Evolutionary conservation across 2,329 filamentous ascomycete species (phyloP), one percentile per base, ranked within the genome.

Genomic region (Alternaria longipes): DNA sequence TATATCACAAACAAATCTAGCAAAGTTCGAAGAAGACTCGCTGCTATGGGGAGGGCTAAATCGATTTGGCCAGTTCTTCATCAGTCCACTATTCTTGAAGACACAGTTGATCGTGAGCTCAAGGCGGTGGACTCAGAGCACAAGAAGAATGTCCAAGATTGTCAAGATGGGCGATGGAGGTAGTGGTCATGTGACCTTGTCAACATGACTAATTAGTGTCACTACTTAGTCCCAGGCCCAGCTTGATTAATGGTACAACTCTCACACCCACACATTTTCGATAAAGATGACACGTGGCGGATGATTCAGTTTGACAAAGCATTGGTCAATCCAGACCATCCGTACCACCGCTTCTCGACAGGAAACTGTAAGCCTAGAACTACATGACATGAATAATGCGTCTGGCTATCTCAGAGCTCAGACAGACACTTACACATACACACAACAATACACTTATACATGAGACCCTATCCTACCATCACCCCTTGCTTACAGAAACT

Each of bases 121-220:
- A 89, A 87, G 67, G 94, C 94, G 1, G 94, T 97, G 20, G 93
- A 97, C 74, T 97, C 93, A 5, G 94, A 97, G 79, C 97, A 97
- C 82, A 97, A 97, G 85, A 97, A 97, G 86, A 97, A 97, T 70
- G 82, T 97, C 50, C 94, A 97, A 80, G 94, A 88, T 76, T 40
- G 38, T 40, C 8, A 40, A 40, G 38, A 40, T 40, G 36, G 16
- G 36, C 16, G 36, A 38, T 38, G 36, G n/a, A 38, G 36, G 7
- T 16, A 38, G 16, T 38, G 36, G 16, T 38, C 16, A 38, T 38
- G 36, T 38, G 36, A 38, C 36, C 7, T 7, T 38, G 36, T 38
- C 7, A 16, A 22, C 36, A 38, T 38, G 36, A 38, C 36, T 38
- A 38, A 38, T 38, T 18, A 38, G 36, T 16, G 36, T 38, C 7